Evolutionary conservation across 2,329 filamentous ascomycete genomes (phyloP).

Genomic region (Ilyonectria mors-panacis): DNA sequence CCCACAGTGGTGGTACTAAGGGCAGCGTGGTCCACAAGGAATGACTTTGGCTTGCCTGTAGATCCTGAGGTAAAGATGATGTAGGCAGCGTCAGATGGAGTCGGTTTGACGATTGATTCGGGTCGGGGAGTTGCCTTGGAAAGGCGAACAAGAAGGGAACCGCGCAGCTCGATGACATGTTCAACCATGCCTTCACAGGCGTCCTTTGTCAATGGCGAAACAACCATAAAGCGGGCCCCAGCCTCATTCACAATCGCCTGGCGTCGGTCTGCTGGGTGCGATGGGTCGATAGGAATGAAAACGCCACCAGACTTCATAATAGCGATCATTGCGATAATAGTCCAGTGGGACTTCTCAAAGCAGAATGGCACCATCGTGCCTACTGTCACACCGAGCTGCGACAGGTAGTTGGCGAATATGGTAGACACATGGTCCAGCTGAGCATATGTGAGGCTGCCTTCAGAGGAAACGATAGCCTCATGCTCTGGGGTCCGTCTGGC

Average conservation of each 20-base stretch:
- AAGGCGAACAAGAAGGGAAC: not conserved
- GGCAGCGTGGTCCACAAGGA: constrained; percentile 50
- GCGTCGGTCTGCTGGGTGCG: constrained; percentile 49
- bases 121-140: not conserved
- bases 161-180: constrained; percentile 1
- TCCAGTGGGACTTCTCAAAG: constrained; percentile 35
- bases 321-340: constrained; percentile 49
- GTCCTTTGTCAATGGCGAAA: constrained; percentile 2
- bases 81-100: constrained; percentile 30
- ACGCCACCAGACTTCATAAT: constrained; percentile 53
- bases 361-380: constrained; percentile 26
- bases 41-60: constrained; percentile 68
- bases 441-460: constrained; percentile 43
- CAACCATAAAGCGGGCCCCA: not conserved
- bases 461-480: constrained; percentile 39
- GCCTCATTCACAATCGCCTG: not conserved
- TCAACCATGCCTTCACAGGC: constrained; percentile 3
- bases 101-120: not conserved
- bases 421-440: constrained; percentile 26
- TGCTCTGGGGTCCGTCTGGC: constrained; percentile 27
- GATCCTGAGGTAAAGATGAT: constrained; percentile 71
- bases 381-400: constrained; percentile 11
- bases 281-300: constrained; percentile 54
- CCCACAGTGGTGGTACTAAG: constrained; percentile 12
- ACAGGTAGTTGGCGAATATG: constrained; percentile 17